phyloP scores from a whole-genome alignment of 257 asterid species.

The Verbena officinalis region DNA sequence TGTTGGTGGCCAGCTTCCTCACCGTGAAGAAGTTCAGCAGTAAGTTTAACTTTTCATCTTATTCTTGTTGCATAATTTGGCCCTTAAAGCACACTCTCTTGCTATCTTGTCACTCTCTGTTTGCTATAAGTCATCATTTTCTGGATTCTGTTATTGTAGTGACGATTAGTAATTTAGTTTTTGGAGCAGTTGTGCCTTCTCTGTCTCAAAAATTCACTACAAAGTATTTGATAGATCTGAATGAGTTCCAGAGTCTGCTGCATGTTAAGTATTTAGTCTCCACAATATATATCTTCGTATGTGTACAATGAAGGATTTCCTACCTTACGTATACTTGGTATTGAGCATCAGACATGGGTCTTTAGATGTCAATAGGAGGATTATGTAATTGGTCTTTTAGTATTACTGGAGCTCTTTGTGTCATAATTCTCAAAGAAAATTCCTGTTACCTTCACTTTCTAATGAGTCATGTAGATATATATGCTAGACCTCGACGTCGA shows the following conservation, averaged over 20 bases:
- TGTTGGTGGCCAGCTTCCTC: conserved; percentile 43
- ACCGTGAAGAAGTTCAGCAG: conserved; percentile 46
- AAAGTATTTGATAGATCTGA: neutral
- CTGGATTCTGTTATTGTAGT: neutral
- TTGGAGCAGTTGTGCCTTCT: conserved; percentile 7
- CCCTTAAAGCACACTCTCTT: conserved; percentile 13
- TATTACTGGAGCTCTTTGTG: conserved; percentile 15
- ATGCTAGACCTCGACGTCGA: conserved; percentile 12
- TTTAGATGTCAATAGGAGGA: conserved; percentile 9
- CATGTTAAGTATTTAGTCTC: neutral
- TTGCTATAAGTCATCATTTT: conserved; percentile 14
- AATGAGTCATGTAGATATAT: neutral
- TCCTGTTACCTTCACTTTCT: conserved; percentile 1
- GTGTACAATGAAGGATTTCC: neutral
- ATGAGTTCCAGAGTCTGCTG: conserved; percentile 1
- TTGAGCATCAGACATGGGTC: conserved; percentile 19
- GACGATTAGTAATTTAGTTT: neutral
- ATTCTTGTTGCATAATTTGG: neutral
- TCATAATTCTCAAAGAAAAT: conserved; percentile 7
- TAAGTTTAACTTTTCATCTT: conserved; percentile 41
- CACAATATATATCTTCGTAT: neutral
- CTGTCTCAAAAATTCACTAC: neutral
- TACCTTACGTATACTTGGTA: conserved; percentile 4
- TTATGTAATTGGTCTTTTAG: conserved; percentile 20
- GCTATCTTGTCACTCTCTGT: conserved; percentile 2